Evolutionary conservation across 176 grass and related monocot species (phyloP).

Genomic region (Raddia guianensis): DNA sequence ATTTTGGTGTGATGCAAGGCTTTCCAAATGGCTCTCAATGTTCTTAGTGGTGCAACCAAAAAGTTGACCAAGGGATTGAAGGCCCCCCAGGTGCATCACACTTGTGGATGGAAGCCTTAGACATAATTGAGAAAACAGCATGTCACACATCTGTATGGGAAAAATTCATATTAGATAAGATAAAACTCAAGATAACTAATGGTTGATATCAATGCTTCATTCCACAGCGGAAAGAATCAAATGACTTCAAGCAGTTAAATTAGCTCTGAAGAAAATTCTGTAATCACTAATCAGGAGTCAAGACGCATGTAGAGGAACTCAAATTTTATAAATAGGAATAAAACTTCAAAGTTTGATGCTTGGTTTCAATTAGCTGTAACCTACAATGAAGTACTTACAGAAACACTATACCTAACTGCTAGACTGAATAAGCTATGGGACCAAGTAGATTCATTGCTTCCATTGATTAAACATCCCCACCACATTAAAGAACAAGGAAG

Average conservation of each 20-base stretch:
- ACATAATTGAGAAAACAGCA: constrained; percentile 96
- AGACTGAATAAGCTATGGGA: constrained; percentile 19
- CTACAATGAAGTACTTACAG: constrained; percentile 4
- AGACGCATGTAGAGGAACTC: neutral
- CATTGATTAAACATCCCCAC: neutral
- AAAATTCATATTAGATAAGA: constrained; percentile 25
- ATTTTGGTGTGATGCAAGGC: constrained; percentile 50
- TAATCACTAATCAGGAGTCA: constrained; percentile 2
- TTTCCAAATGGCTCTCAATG: constrained; percentile 48
- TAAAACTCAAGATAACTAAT: constrained; percentile 2
- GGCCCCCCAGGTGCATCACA: constrained; percentile 50
- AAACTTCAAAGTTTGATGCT: constrained; percentile 11
- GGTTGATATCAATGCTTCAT: neutral
- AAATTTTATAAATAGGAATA: neutral
- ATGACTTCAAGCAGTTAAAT: neutral
- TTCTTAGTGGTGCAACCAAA: constrained; percentile 65
- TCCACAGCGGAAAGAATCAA: neutral
- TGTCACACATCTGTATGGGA: constrained; percentile 84
- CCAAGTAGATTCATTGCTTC: constrained; percentile 13
- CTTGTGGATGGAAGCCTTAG: constrained; percentile 64
- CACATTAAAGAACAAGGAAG: neutral
- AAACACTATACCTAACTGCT: constrained; percentile 1
- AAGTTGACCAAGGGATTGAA: constrained; percentile 68
- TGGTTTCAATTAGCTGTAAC: neutral
- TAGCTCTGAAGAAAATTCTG: neutral